A percentile compares a stretch with the other conserved stretches of the same genome.
Evolutionary conservation across 345 rosid species (phyloP).

Genomic region (Eucalyptus victrix): DNA sequence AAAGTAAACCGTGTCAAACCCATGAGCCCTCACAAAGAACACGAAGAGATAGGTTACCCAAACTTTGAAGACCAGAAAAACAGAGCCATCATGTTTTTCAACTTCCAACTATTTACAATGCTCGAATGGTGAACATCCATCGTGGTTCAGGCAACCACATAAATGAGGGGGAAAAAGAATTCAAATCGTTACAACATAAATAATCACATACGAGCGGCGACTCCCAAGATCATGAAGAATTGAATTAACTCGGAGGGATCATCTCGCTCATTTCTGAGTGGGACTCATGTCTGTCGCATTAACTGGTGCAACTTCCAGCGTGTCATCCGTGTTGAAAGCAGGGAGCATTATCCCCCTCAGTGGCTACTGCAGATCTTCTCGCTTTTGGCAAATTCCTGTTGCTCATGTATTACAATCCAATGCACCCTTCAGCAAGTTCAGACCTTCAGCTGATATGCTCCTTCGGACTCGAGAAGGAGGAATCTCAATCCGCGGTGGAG

Average conservation of each 20-base stretch:
- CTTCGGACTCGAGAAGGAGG: conserved; percentile 51
- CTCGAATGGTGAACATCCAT: not conserved
- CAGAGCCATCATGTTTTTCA: not conserved
- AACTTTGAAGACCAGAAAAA: not conserved
- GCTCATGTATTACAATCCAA: conserved; percentile 53
- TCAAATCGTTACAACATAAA: not conserved
- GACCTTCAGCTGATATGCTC: conserved; percentile 87
- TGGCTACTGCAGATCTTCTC: not conserved
- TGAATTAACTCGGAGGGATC: not conserved
- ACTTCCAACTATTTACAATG: not conserved
- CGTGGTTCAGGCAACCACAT: not conserved
- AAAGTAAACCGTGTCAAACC: not conserved
- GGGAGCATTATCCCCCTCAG: not conserved
- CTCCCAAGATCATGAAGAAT: not conserved
- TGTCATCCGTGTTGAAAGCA: not conserved
- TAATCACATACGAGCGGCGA: not conserved
- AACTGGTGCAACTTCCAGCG: not conserved
- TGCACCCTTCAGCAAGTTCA: conserved; percentile 71
- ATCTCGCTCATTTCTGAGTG: not conserved
- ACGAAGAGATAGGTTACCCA: not conserved
- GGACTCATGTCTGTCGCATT: not conserved
- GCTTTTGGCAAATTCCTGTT: not conserved
- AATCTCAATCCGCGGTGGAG: conserved; percentile 78
- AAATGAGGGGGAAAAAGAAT: not conserved
- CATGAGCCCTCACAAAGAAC: not conserved